Evolutionary conservation across 164 flowering plant genomes (phyloP), one percentile per base, ranked within the genome.

Genomic region (Malania oleifera): DNA sequence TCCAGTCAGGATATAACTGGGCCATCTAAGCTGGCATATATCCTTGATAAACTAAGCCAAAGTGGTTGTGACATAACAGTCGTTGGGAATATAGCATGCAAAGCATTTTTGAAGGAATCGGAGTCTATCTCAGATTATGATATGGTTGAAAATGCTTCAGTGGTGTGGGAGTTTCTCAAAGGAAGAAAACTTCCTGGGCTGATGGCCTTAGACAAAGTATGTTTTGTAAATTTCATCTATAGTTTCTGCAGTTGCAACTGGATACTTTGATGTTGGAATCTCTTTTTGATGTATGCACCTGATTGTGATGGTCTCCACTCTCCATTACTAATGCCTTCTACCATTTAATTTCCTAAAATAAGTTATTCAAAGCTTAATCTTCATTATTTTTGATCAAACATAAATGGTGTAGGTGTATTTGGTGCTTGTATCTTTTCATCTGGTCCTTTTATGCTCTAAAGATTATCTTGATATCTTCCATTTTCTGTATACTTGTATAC

Each of bases 131-230:
- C 77, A 25, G 37, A 9, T 61, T 69, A 64, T 65, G 55, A 69
- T 59, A 67, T 77, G 69, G 31, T 80, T 51, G 75, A 74, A 59
- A 75, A 65, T 74, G 90, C 86, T 64, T 80, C 92, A 27, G 86
- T 78, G 66, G 71, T 78, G 13, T 91, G 95, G 98, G 84, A 77
- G 39, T 76, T 78, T 81, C 82, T 91, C 29, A 83, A 79, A 71
- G 84, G 86, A 70, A 72, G 83, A 69, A 75, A 66, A 38, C 91
- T 91, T 70, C 98, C 88, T 31, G 95, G 85, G 27, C 67, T 83
- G 26, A 58, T 80, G 65, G 87, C 96, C 61, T 73, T 91, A 49
- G 98, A 91, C 57, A 82, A 84, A 61, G 98, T 88, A 85, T 29
- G 79, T 59, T 56, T 44, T 52, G 15, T 46, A 8, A 48, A 35